Base-by-base conservation (phyloP, 805 yeast species). In the Pichia californica region DNA sequence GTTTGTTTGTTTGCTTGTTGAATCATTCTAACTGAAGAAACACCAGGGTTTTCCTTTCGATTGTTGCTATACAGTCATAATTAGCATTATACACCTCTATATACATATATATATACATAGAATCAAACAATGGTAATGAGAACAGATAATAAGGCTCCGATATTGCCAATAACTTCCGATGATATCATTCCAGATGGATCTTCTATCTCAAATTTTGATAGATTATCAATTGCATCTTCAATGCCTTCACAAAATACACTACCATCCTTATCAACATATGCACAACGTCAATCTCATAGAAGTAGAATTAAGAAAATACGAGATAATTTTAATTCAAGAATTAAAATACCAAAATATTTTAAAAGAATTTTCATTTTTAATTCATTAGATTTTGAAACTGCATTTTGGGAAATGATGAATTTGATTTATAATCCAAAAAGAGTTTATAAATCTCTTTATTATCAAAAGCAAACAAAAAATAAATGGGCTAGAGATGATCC, bases 401-500 rank as follows among this genome's bases (percentile, higher is more conserved):
- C 96, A 13, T 72, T 80, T 47, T 89, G 96, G 96, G 97, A 89
- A 60, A 81, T 88, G 63, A 68, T 83, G 48, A 76, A 87, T 55
- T 66, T 88, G 43, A 68, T 88, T 14, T 68, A 79, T 23, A 76
- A 81, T 33, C 97, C 97, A 2, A 77, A 81, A 54, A 80, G 85
- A 48, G 94, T 88, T 55, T 88, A 84, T 67, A 74, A 85, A 50
- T 76, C 88, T 18, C 74, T 87, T 46, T 87, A 85, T 58, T 87
- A 85, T 57, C 88, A 86, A 52, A 83, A 80, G 54, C 91, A 84
- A 53, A 81, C 88, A 2, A 81, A 78, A 55, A 76, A 81, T 53
- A 76, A 78, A 50, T 88, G 94, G 82, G 81, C 95, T 1, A 72
- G 97, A 50, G 96, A 89, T 62, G 97, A 88, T 61, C 97, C 97